Percentiles rank a stretch among this genome's conserved stretches.
Evolutionary conservation across 305 asterid genomes (phyloP).

Genomic region (Solanum aculeatissimum): DNA sequence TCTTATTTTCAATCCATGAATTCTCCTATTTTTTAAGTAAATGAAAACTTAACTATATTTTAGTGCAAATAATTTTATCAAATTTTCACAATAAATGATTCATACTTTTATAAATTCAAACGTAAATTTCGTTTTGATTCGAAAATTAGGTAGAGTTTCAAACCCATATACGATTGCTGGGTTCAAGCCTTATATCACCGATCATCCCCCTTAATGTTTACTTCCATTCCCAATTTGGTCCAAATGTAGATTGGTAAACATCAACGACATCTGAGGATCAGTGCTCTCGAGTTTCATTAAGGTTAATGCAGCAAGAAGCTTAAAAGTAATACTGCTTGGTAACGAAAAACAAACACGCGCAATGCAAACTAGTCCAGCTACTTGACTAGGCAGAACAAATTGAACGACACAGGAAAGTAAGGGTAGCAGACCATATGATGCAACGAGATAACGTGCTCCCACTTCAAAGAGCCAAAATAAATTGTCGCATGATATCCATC

Average conservation of each 20-base stretch:
- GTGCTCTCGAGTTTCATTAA: too few relatives aligned
- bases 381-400: neutral
- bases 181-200: neutral
- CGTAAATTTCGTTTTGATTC: too few relatives aligned
- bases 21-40: too few relatives aligned
- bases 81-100: too few relatives aligned
- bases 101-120: too few relatives aligned
- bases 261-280: too few relatives aligned
- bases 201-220: neutral
- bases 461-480: neutral
- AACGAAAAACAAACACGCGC: neutral
- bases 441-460: neutral
- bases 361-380: neutral
- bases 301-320: neutral
- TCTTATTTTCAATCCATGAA: too few relatives aligned
- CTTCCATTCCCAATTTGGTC: neutral
- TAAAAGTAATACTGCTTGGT: neutral
- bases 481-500: neutral
- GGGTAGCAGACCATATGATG: neutral
- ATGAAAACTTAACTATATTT: too few relatives aligned
- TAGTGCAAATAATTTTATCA: too few relatives aligned
- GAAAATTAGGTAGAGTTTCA: neutral
- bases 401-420: neutral
- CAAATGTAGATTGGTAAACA: neutral
- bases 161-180: neutral